These are phyloP conservation scores for Fennellomyces sp. DNA, from an alignment of 371 early-diverging fungal species.

Conservation along the genomic window DNA sequence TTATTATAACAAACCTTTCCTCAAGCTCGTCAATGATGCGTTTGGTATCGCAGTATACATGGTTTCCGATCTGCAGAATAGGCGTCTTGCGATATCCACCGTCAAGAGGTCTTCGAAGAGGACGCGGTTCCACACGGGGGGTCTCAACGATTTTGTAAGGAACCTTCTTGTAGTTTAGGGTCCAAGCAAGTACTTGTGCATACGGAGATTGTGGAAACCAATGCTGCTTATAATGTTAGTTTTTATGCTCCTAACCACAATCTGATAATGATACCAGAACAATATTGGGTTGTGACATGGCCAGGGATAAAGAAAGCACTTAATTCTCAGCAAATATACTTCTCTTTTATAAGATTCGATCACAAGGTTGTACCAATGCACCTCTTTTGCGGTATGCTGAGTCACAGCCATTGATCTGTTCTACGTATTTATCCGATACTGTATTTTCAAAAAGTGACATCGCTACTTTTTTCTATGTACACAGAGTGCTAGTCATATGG, in stretches of 20 bases:
- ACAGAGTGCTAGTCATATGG: too few relatives aligned
- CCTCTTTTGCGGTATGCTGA: not conserved
- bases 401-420: too few relatives aligned
- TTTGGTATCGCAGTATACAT: constrained; percentile 56
- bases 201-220: constrained; percentile 35
- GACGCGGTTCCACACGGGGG: constrained; percentile 32
- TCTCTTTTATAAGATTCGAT: not conserved
- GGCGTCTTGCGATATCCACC: constrained; percentile 65
- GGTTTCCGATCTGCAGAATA: constrained; percentile 62
- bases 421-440: too few relatives aligned
- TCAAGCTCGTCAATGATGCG: constrained; percentile 56
- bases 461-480: too few relatives aligned
- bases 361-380: not conserved
- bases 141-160: constrained; percentile 36
- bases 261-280: too few relatives aligned
- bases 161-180: constrained; percentile 40
- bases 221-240: constrained; percentile 24
- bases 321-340: too few relatives aligned
- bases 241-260: too few relatives aligned
- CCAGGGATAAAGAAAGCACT: too few relatives aligned
- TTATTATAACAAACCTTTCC: too few relatives aligned
- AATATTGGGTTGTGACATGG: too few relatives aligned
- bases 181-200: constrained; percentile 35
- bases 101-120: constrained; percentile 49
- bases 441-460: too few relatives aligned